phyloP scores from a whole-genome alignment of 202 grass and related monocot species.

The Cymbopogon flexuosus region DNA sequence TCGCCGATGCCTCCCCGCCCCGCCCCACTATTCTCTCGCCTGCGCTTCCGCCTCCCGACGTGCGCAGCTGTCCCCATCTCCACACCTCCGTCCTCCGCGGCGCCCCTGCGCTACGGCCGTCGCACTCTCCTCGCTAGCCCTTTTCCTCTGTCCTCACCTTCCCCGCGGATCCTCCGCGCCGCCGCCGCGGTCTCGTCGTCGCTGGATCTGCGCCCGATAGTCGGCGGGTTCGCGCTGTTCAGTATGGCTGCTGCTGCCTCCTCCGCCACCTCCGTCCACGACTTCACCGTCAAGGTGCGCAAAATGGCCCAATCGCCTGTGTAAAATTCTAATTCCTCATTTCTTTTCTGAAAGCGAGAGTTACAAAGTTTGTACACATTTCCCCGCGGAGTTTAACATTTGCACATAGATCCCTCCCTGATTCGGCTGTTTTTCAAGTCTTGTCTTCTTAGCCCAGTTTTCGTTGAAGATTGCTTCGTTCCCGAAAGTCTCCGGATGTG shows the following conservation, averaged over 20 bases:
- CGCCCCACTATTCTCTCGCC: conserved; percentile 27
- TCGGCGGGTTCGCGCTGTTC: conserved; percentile 32
- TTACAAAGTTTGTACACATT: background rate
- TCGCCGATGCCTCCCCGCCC: conserved; percentile 40
- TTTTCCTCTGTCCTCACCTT: background rate
- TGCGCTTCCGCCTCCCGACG: conserved; percentile 32
- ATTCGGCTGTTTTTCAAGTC: background rate
- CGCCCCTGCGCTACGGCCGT: conserved; percentile 3
- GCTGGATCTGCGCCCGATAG: background rate
- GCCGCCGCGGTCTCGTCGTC: background rate
- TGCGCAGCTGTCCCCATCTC: conserved; percentile 11
- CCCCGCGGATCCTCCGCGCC: background rate
- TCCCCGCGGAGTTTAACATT: background rate
- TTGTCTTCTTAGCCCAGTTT: background rate
- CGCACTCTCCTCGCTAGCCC: background rate
- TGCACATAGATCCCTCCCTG: background rate
- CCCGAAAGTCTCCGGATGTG: background rate
- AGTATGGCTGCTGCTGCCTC: conserved; percentile 41
- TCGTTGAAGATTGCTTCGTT: background rate
- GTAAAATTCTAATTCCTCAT: background rate
- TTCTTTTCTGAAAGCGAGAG: background rate
- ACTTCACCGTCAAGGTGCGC: conserved; percentile 79
- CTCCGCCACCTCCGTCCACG: conserved; percentile 55
- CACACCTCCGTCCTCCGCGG: conserved; percentile 1
- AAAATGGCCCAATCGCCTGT: background rate